Conservation (phyloP, 177 flowering plant genomes). For the Vitis hybrid region DNA sequence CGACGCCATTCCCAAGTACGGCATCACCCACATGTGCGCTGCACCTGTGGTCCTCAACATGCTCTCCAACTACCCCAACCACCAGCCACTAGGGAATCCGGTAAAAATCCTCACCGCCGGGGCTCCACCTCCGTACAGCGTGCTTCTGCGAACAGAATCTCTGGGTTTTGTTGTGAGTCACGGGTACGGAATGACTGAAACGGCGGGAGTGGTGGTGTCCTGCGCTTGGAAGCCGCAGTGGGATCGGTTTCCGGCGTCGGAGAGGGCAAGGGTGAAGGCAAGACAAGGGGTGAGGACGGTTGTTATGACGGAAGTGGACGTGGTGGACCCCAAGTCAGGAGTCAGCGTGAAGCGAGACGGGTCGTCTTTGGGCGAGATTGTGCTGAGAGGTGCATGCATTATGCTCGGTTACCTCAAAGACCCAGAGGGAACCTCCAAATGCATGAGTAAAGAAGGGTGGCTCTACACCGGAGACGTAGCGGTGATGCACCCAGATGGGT, state of each 20-base stretch:
- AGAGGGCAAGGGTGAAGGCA: constrained; percentile 22
- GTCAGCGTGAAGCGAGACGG: constrained; percentile 15
- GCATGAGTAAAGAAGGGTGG: constrained; percentile 13
- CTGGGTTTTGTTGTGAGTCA: constrained; percentile 18
- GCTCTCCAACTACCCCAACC: not conserved
- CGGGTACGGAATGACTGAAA: constrained; percentile 25
- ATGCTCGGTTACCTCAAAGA: constrained; percentile 23
- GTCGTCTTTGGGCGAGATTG: constrained; percentile 12
- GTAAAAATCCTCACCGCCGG: constrained; percentile 17
- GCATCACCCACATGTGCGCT: constrained; percentile 22
- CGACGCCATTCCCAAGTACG: constrained; percentile 7
- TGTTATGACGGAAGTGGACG: constrained; percentile 3
- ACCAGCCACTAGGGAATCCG: not conserved
- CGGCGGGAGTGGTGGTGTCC: constrained; percentile 19
- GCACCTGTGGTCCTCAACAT: constrained; percentile 27
- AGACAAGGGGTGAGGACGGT: constrained; percentile 12
- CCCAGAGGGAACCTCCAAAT: constrained; percentile 13
- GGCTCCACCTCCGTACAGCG: constrained; percentile 18
- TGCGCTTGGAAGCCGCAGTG: constrained; percentile 25
- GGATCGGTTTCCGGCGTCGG: constrained; percentile 17
- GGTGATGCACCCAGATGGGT: constrained; percentile 22
- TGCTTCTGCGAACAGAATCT: constrained; percentile 13
- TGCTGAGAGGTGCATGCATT: constrained; percentile 7
- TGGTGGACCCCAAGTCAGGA: constrained; percentile 15
- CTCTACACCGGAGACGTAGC: constrained; percentile 22